phyloP scores from a whole-genome alignment of 805 yeast species.

The Wickerhamomyces mucosus region DNA sequence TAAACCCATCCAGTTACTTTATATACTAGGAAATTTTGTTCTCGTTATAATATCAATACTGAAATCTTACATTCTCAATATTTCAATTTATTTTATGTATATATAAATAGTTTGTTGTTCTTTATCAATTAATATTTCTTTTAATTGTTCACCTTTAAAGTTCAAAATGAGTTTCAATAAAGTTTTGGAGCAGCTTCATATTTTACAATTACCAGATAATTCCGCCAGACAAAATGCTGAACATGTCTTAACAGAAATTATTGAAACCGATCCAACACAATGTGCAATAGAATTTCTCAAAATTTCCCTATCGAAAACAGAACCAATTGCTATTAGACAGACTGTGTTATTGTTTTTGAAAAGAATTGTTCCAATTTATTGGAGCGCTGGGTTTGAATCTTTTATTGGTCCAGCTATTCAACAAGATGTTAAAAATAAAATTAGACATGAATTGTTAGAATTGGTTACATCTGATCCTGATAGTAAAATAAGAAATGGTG shows the following conservation, averaged over 20 bases:
- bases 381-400: constrained; percentile 80
- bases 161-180: too few relatives aligned
- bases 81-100: too few relatives aligned
- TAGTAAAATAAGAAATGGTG: constrained; percentile 54
- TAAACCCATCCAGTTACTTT: too few relatives aligned
- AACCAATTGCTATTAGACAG: constrained; percentile 39
- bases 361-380: constrained; percentile 56
- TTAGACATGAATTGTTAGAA: constrained; percentile 42
- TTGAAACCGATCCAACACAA: constrained; percentile 40
- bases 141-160: too few relatives aligned
- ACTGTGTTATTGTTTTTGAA: constrained; percentile 59
- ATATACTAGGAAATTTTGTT: too few relatives aligned
- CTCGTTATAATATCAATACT: too few relatives aligned
- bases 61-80: too few relatives aligned
- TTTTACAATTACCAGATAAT: constrained; percentile 32
- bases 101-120: too few relatives aligned
- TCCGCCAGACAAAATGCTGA: constrained; percentile 22
- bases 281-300: constrained; percentile 33
- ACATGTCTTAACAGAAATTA: constrained; percentile 27
- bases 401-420: constrained; percentile 58
- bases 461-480: constrained; percentile 35
- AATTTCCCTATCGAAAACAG: constrained; percentile 25
- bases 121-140: too few relatives aligned
- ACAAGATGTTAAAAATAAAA: constrained; percentile 38
- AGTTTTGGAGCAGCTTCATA: constrained; percentile 14